These are phyloP conservation scores for Corchorus capsularis DNA, from an alignment of 345 rosid species.

Conservation along the genomic window DNA sequence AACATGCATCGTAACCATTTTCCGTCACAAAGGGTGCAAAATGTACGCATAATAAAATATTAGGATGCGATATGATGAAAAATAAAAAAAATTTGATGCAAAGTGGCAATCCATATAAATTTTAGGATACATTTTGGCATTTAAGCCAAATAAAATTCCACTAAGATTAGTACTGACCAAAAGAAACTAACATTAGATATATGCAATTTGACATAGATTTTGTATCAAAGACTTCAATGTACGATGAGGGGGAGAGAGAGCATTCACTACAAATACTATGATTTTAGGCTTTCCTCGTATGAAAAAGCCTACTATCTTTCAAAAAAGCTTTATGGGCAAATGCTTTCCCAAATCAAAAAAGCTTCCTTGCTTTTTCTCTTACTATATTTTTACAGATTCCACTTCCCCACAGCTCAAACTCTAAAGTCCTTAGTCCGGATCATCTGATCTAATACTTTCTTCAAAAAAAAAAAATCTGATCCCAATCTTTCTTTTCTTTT, in stretches of 20 bases:
- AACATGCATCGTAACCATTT: too few species aligned
- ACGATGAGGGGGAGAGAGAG: not conserved
- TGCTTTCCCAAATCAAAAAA: slow-evolving; percentile 19
- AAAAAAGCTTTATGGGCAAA: slow-evolving; percentile 11
- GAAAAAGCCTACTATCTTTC: not conserved
- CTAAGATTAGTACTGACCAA: not conserved
- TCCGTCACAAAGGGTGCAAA: too few species aligned
- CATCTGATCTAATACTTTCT: slow-evolving; percentile 26
- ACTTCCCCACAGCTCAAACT: not conserved
- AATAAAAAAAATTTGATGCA: too few species aligned
- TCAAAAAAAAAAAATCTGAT: slow-evolving; percentile 39
- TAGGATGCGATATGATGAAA: too few species aligned
- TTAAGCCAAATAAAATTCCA: not conserved
- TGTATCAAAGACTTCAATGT: not conserved
- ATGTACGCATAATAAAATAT: too few species aligned
- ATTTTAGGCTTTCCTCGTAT: slow-evolving; percentile 4
- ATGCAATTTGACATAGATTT: not conserved
- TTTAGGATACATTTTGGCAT: too few species aligned
- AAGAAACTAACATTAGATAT: not conserved
- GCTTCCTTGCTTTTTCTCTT: slow-evolving; percentile 11
- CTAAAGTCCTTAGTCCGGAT: slow-evolving; percentile 19
- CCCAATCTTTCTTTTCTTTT: slow-evolving; percentile 24
- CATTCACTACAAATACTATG: not conserved
- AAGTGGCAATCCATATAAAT: too few species aligned
- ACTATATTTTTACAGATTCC: slow-evolving; percentile 18